Percentiles rank a stretch among this genome's conserved stretches.
These are phyloP conservation scores for Mycena latifolia DNA, from an alignment of 768 basidiomycete genomes.

Conservation along the genomic window DNA sequence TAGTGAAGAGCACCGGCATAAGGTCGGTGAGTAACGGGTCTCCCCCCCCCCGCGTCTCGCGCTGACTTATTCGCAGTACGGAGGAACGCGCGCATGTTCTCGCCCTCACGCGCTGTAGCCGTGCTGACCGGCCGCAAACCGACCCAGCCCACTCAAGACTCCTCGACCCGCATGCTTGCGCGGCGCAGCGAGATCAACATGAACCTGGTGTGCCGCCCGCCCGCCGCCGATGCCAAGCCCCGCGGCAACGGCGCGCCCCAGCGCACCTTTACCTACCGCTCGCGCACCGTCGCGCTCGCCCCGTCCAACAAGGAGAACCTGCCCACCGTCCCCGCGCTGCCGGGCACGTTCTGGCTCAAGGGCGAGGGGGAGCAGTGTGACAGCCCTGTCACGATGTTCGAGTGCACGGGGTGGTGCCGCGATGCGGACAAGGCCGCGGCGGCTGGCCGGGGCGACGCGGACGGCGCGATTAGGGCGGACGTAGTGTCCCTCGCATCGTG, in stretches of 20 bases:
- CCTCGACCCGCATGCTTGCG: neutral
- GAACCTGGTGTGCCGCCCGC: neutral
- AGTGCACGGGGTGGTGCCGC: conserved; percentile 28
- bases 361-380: neutral
- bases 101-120: neutral
- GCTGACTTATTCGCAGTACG: conserved; percentile 10
- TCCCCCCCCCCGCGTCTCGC: neutral
- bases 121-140: neutral
- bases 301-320: neutral
- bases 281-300: neutral
- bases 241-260: neutral
- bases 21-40: conserved; percentile 12
- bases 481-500: conserved; percentile 37
- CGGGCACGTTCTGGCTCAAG: neutral
- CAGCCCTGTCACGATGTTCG: conserved; percentile 16
- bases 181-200: neutral
- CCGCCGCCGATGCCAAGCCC: neutral
- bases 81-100: neutral
- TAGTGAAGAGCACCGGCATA: conserved; percentile 7
- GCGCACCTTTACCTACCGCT: neutral
- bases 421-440: neutral
- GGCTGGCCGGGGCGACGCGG: neutral
- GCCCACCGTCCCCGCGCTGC: neutral
- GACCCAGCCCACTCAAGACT: neutral
- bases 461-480: conserved; percentile 21